Conservation (phyloP, 257 asterid genomes). For the Nicotiana tomentosiformis region DNA sequence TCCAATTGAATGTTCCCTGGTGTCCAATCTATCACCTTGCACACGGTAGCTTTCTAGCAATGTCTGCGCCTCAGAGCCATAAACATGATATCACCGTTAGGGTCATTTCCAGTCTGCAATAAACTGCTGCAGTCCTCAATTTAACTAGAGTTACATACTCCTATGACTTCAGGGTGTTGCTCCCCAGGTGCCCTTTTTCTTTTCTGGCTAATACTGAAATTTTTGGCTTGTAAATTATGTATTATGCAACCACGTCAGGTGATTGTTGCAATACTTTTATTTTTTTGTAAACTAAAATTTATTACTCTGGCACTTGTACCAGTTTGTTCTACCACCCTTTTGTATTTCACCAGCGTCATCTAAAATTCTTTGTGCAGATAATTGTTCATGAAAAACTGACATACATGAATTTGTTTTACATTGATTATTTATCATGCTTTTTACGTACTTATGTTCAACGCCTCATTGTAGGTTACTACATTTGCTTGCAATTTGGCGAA, state of each 20-base stretch:
- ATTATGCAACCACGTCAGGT: not conserved
- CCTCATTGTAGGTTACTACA: slow-evolving; percentile 54
- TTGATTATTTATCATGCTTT: not conserved
- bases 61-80: not conserved
- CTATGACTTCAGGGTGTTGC: not conserved
- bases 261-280: not conserved
- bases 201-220: not conserved
- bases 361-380: not conserved
- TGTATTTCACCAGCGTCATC: not conserved
- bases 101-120: not conserved
- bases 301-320: not conserved
- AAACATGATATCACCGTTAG: not conserved
- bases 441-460: not conserved
- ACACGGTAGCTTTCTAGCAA: not conserved
- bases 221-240: not conserved
- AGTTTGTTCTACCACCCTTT: not conserved
- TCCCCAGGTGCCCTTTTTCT: not conserved
- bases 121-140: not conserved
- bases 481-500: slow-evolving; percentile 88
- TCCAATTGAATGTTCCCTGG: not conserved
- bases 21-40: not conserved
- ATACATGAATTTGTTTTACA: not conserved
- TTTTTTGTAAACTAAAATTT: not conserved
- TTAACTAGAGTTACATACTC: not conserved
- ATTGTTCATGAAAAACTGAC: not conserved